Evolutionary conservation across 768 basidiomycete species (phyloP).

Genomic region (Naematelia aurantialba): DNA sequence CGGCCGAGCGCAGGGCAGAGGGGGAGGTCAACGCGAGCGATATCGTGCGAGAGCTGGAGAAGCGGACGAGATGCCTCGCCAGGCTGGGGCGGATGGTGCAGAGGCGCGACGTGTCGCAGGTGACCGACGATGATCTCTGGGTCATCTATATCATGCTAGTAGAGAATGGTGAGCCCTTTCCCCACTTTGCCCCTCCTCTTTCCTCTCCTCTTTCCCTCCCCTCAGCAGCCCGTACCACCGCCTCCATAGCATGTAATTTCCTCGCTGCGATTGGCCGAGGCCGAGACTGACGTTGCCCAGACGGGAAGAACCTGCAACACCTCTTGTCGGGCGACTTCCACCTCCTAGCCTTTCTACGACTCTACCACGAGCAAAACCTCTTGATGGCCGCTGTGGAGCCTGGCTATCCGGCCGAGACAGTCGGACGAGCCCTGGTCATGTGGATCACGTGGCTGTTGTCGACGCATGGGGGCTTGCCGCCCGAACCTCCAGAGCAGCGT

Average conservation of each 20-base stretch:
- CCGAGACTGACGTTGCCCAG: slow-evolving; percentile 19
- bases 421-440: slow-evolving; percentile 42
- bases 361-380: slow-evolving; percentile 47
- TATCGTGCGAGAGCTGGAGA: slow-evolving; percentile 34
- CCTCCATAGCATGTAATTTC: slow-evolving; percentile 10
- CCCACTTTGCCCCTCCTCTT: slow-evolving; percentile 12
- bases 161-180: slow-evolving; percentile 46
- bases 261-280: background rate
- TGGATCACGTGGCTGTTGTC: slow-evolving; percentile 48
- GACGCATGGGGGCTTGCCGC: slow-evolving; percentile 21
- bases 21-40: slow-evolving; percentile 15
- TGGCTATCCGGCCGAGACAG: slow-evolving; percentile 48
- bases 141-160: slow-evolving; percentile 46
- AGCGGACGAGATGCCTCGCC: slow-evolving; percentile 26
- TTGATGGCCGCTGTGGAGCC: slow-evolving; percentile 47
- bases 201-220: no score
- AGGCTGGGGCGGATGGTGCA: slow-evolving; percentile 24
- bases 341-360: slow-evolving; percentile 39
- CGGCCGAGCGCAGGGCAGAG: slow-evolving; percentile 39
- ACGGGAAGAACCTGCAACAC: slow-evolving; percentile 45
- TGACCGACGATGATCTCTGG: slow-evolving; percentile 43
- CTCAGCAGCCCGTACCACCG: no score
- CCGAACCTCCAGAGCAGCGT: slow-evolving; percentile 36
- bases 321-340: slow-evolving; percentile 29
- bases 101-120: slow-evolving; percentile 15